Percentiles rank a stretch among this genome's conserved stretches.
phyloP scores from a whole-genome alignment of 306 rosid genomes.

The Canavalia gladiata region DNA sequence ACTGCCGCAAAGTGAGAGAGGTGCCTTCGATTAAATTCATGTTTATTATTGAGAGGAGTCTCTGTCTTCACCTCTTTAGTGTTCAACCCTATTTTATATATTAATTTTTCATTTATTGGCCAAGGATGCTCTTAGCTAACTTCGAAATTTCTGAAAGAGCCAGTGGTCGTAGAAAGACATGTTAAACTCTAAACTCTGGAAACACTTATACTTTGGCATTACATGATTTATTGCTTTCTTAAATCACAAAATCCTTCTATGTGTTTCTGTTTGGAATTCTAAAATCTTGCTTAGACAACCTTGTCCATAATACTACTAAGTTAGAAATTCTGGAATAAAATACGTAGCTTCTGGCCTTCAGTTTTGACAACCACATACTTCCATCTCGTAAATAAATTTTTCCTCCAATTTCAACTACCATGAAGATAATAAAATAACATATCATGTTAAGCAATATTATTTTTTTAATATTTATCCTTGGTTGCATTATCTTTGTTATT shows the following conservation, averaged over 20 bases:
- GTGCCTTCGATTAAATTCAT: not conserved
- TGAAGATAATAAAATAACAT: not conserved
- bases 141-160: no score
- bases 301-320: not conserved
- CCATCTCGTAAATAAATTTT: not conserved
- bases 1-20: not conserved
- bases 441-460: not conserved
- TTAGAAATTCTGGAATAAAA: not conserved
- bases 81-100: not conserved
- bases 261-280: not conserved
- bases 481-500: constrained; percentile 47
- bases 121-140: not conserved
- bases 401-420: not conserved
- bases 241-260: not conserved
- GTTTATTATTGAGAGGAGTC: not conserved
- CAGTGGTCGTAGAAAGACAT: no score
- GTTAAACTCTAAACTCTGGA: no score
- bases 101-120: not conserved
- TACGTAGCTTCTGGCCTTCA: not conserved
- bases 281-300: not conserved
- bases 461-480: not conserved
- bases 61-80: not conserved
- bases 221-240: not conserved
- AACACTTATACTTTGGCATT: not conserved
- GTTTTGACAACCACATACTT: not conserved